Conservation (phyloP, 2,329 filamentous ascomycete species). For the Dactylellina cionopaga region DNA sequence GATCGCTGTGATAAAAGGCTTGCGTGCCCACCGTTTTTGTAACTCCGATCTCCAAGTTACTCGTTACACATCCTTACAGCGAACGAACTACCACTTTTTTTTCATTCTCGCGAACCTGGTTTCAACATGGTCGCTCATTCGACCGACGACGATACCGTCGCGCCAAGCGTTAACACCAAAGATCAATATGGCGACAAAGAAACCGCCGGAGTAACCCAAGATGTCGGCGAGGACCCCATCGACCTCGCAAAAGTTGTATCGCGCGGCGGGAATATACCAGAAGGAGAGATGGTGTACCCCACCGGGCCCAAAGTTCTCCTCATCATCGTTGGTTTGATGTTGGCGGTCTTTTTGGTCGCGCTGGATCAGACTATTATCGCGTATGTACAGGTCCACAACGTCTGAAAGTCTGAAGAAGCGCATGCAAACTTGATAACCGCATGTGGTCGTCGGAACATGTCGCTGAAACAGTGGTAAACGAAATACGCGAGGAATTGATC, state of each 20-base stretch:
- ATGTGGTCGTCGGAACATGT: not conserved
- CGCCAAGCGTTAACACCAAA: conserved; percentile 32
- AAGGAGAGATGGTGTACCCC: conserved; percentile 39
- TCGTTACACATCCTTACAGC: not conserved
- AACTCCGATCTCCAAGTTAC: too few relatives aligned
- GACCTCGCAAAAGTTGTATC: conserved; percentile 36
- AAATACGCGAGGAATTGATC: conserved; percentile 36
- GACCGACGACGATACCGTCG: conserved; percentile 49
- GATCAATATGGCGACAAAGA: conserved; percentile 35
- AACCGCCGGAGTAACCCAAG: not conserved
- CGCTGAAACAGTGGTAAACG: not conserved
- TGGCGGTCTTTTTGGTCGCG: conserved; percentile 45
- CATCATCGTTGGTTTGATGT: conserved; percentile 40
- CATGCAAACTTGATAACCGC: too few relatives aligned
- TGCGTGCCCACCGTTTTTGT: too few relatives aligned
- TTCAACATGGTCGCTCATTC: conserved; percentile 38
- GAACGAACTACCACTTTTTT: not conserved
- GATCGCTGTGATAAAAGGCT: too few relatives aligned
- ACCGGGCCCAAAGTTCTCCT: conserved; percentile 26
- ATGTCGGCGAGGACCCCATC: conserved; percentile 5
- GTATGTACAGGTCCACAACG: conserved; percentile 19
- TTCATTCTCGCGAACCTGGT: not conserved
- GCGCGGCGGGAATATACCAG: conserved; percentile 35
- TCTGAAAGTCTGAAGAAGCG: too few relatives aligned
- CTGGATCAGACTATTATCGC: conserved; percentile 49